Percentiles rank a stretch among this genome's conserved stretches.
phyloP scores from a whole-genome alignment of 2,329 filamentous ascomycete genomes.

The Tolypocladium ophioglossoides region DNA sequence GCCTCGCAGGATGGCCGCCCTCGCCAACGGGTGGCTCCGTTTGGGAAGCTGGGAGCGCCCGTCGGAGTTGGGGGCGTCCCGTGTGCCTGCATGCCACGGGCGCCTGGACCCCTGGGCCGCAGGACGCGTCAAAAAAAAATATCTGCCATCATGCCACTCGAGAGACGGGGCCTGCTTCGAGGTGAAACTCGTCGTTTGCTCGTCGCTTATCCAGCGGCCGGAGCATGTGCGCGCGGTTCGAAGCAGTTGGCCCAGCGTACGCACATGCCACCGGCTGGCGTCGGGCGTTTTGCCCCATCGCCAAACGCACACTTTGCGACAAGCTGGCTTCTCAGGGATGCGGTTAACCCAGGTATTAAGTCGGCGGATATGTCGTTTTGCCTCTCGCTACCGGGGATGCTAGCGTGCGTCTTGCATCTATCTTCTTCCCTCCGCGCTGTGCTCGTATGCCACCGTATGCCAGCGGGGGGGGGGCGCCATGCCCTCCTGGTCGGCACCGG shows the following conservation, averaged over 20 bases:
- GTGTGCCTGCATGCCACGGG: not conserved
- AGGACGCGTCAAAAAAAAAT: not conserved
- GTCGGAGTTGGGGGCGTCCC: not conserved
- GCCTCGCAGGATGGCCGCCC: not conserved
- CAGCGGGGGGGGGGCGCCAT: not conserved
- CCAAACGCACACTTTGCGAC: not conserved
- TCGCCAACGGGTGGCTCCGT: not conserved
- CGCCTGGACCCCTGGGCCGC: not conserved
- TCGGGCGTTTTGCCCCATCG: not conserved
- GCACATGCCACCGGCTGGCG: not conserved
- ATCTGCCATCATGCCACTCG: not conserved
- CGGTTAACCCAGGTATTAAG: not conserved
- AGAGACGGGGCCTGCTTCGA: not conserved
- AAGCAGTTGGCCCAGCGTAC: too few species aligned
- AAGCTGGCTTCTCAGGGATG: not conserved
- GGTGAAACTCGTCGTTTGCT: not conserved
- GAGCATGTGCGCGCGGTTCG: too few species aligned
- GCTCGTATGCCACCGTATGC: too few species aligned
- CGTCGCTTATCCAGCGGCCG: too few species aligned
- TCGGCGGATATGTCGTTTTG: not conserved
- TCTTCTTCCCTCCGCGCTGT: too few species aligned
- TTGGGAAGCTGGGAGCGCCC: not conserved
- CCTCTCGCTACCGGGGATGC: not conserved
- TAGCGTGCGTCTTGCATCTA: not conserved
- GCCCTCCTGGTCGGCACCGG: not conserved